Evolutionary conservation across 768 basidiomycete genomes (phyloP).

Genomic region (Chalciporus piperatus): DNA sequence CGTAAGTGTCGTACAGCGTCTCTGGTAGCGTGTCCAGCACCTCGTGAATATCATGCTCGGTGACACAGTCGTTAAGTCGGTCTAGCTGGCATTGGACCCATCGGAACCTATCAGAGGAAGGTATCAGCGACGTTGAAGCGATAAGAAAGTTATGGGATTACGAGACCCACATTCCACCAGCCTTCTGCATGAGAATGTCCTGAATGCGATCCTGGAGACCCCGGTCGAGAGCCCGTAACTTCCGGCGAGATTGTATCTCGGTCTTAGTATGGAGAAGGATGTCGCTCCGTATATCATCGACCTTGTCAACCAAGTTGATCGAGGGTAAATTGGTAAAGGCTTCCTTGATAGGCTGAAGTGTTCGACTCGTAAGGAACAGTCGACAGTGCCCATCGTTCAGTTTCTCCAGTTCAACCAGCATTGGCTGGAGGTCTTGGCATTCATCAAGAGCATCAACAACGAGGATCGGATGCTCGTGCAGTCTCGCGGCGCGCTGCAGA

Average conservation of each 20-base stretch:
- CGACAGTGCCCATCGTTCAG: neutral
- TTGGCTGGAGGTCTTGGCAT: neutral
- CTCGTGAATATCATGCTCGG: neutral
- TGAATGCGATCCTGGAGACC: neutral
- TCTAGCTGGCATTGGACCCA: slow-evolving; percentile 8
- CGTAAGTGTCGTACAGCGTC: slow-evolving; percentile 1
- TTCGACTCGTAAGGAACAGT: slow-evolving; percentile 7
- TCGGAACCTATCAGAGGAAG: slow-evolving; percentile 1
- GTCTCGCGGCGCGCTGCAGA: neutral
- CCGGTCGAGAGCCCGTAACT: neutral
- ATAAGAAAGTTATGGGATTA: too few species aligned
- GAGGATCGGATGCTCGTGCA: neutral
- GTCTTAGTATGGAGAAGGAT: neutral
- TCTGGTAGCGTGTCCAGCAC: slow-evolving; percentile 1
- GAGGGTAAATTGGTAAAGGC: neutral
- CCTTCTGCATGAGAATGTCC: slow-evolving; percentile 2
- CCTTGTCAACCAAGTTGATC: neutral
- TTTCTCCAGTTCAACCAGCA: neutral
- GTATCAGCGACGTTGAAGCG: too few species aligned
- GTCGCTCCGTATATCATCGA: neutral
- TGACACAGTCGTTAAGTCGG: neutral
- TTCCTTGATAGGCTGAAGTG: neutral
- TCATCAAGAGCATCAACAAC: slow-evolving; percentile 15
- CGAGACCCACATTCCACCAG: slow-evolving; percentile 2
- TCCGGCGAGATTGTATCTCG: neutral